phyloP scores from a whole-genome alignment of 2,329 filamentous ascomycete species.

The Nemania sp. region DNA sequence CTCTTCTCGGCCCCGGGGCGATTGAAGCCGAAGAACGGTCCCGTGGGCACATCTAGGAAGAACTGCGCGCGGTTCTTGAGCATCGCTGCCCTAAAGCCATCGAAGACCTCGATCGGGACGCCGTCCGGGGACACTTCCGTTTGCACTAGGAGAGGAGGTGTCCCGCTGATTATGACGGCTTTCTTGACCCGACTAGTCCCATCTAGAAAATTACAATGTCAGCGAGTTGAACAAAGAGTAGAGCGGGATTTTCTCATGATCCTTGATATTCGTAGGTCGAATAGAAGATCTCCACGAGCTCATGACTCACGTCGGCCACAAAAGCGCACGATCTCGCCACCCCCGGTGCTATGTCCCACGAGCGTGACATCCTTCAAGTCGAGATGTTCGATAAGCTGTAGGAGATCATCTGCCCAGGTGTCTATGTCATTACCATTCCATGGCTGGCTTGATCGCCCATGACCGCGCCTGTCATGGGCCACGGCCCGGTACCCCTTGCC shows the following conservation, averaged over 20 bases:
- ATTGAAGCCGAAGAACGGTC: constrained; percentile 11
- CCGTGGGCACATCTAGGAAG: constrained; percentile 5
- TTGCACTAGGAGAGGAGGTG: neutral
- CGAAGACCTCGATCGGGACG: constrained; percentile 8
- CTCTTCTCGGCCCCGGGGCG: neutral
- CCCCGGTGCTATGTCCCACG: constrained; percentile 2
- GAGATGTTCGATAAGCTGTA: constrained; percentile 4
- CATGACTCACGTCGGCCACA: neutral
- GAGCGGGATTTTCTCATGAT: no score
- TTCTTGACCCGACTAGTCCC: neutral
- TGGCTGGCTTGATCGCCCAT: constrained; percentile 5
- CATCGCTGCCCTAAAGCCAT: constrained; percentile 5
- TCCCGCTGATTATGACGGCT: neutral
- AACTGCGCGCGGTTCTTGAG: constrained; percentile 3
- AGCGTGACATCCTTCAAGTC: constrained; percentile 2
- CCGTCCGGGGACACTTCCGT: neutral
- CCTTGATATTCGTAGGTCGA: no score
- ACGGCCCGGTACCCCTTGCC: neutral
- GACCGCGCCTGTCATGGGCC: constrained; percentile 3
- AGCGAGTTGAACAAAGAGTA: neutral
- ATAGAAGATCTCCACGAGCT: neutral
- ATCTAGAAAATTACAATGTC: neutral
- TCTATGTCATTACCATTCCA: constrained; percentile 7
- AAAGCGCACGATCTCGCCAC: neutral
- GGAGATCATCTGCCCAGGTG: constrained; percentile 5